These are phyloP conservation scores for Erodium moschatum DNA, from an alignment of 441 rosid genomes.

Conservation along the genomic window DNA sequence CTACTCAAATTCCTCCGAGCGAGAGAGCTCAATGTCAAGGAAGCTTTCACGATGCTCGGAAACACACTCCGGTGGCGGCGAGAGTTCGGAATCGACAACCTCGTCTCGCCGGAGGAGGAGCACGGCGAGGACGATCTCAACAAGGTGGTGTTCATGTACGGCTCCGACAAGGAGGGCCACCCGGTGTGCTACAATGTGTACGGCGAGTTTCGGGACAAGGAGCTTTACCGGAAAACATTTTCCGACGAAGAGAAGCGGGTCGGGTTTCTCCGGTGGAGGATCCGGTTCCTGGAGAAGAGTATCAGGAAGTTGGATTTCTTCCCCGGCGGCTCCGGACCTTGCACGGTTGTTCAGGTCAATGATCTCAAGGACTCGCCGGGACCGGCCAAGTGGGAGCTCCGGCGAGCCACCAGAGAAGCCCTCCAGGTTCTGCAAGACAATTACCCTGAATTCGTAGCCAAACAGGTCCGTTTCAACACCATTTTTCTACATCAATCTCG, in stretches of 20 bases:
- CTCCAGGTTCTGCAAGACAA: constrained; percentile 47
- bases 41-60: constrained; percentile 49
- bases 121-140: constrained; percentile 40
- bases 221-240: constrained; percentile 41
- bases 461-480: constrained; percentile 35
- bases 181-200: constrained; percentile 61
- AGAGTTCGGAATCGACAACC: constrained; percentile 40
- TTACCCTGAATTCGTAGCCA: constrained; percentile 48
- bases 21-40: constrained; percentile 56
- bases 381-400: constrained; percentile 34
- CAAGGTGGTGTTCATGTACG: constrained; percentile 46
- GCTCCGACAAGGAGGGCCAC: constrained; percentile 43
- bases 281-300: constrained; percentile 54
- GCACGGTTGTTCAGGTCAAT: constrained; percentile 38
- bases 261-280: constrained; percentile 51
- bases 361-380: constrained; percentile 52
- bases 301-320: constrained; percentile 45
- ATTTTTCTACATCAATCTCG: too few relatives aligned
- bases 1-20: constrained; percentile 56
- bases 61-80: constrained; percentile 46
- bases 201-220: constrained; percentile 55
- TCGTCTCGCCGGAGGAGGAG: constrained; percentile 28
- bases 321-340: constrained; percentile 23
- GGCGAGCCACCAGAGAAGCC: constrained; percentile 40
- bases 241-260: constrained; percentile 48